These are phyloP conservation scores for Boletus vinaceobasis DNA, from an alignment of 768 basidiomycete species.

Conservation along the genomic window DNA sequence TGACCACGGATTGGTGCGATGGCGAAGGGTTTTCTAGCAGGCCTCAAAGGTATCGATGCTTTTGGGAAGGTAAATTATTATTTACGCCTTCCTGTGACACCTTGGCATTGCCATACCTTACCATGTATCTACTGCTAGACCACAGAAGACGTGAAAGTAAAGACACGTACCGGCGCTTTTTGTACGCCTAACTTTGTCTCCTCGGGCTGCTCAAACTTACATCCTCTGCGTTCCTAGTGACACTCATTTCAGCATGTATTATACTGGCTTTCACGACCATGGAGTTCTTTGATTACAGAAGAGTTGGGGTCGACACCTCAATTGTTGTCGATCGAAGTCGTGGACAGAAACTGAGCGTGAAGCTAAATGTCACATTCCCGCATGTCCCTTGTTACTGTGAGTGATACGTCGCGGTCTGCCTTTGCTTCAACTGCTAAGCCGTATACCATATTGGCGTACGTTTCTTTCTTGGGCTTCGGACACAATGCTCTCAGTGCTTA, in stretches of 20 bases:
- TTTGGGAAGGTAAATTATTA: slow-evolving; percentile 84
- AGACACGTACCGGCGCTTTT: slow-evolving; percentile 90
- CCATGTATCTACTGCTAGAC: slow-evolving; percentile 52
- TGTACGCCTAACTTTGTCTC: slow-evolving; percentile 47
- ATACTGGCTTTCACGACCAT: slow-evolving; percentile 89
- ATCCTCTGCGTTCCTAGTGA: slow-evolving; percentile 53
- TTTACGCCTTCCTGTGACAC: slow-evolving; percentile 2
- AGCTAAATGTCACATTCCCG: slow-evolving; percentile 92
- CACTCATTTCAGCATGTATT: slow-evolving; percentile 85
- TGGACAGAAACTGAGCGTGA: slow-evolving; percentile 91
- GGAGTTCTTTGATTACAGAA: slow-evolving; percentile 95
- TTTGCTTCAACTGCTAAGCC: background rate
- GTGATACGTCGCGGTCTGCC: slow-evolving; percentile 30
- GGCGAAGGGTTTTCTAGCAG: slow-evolving; percentile 75
- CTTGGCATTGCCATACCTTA: slow-evolving; percentile 7
- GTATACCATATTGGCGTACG: background rate
- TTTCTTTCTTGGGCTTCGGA: background rate
- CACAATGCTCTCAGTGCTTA: slow-evolving; percentile 63
- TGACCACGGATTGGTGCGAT: slow-evolving; percentile 38
- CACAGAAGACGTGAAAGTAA: slow-evolving; percentile 98
- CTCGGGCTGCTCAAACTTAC: slow-evolving; percentile 4
- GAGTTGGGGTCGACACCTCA: slow-evolving; percentile 82
- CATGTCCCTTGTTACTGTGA: slow-evolving; percentile 95
- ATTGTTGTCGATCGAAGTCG: slow-evolving; percentile 92
- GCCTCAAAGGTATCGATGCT: slow-evolving; percentile 91